A percentile compares a stretch with the other conserved stretches of the same genome.
These are phyloP conservation scores for Sporothrix curviconia DNA, from an alignment of 2,329 filamentous ascomycete genomes.

Conservation along the genomic window DNA sequence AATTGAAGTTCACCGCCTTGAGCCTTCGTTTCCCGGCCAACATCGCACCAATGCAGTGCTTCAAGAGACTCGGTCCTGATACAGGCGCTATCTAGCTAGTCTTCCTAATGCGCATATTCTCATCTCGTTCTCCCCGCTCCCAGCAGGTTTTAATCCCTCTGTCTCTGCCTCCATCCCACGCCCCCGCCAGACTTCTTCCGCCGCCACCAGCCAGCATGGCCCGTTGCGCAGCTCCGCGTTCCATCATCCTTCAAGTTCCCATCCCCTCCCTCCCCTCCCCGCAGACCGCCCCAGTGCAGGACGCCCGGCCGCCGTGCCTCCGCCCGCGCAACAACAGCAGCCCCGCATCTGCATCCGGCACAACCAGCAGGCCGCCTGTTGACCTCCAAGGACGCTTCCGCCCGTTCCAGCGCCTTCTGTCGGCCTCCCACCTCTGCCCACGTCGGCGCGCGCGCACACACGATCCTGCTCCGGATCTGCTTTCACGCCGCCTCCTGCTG, in stretches of 20 bases:
- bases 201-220: too few relatives aligned
- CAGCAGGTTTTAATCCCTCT: slow-evolving; percentile 40
- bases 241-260: too few relatives aligned
- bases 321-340: slow-evolving; percentile 1
- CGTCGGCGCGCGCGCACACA: slow-evolving; percentile 41
- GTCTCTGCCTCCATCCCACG: slow-evolving; percentile 20
- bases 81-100: too few relatives aligned
- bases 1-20: too few relatives aligned
- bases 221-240: too few relatives aligned
- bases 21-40: too few relatives aligned
- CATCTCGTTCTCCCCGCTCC: too few relatives aligned
- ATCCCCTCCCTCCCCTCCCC: slow-evolving; percentile 19
- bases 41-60: too few relatives aligned
- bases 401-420: slow-evolving; percentile 13
- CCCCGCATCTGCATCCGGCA: slow-evolving; percentile 21
- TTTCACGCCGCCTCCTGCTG: slow-evolving; percentile 10
- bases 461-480: slow-evolving; percentile 7
- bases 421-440: slow-evolving; percentile 33
- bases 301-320: too few relatives aligned
- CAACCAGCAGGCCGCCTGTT: slow-evolving; percentile 26
- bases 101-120: too few relatives aligned
- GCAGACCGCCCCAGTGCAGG: slow-evolving; percentile 20
- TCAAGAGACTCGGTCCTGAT: too few relatives aligned
- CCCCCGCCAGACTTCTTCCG: slow-evolving; percentile 16
- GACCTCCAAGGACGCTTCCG: slow-evolving; percentile 14